These are phyloP conservation scores for Kluyveromyces starmeri DNA, from an alignment of 805 yeast species.

Conservation along the genomic window DNA sequence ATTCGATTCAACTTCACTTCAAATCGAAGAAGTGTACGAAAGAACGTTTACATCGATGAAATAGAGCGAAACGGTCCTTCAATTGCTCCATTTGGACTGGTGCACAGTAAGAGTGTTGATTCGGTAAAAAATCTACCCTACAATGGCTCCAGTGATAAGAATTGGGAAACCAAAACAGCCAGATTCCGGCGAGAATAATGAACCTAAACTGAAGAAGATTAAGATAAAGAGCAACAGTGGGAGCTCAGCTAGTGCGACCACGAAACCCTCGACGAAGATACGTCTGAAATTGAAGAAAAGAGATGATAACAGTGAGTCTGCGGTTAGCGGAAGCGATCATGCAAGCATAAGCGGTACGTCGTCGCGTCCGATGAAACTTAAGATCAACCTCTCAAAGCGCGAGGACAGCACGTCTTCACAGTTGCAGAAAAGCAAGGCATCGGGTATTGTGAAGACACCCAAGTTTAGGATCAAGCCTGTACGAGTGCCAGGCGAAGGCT, in stretches of 20 bases:
- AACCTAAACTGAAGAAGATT: conserved; percentile 19
- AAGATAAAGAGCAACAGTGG: conserved; percentile 15
- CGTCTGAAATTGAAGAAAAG: conserved; percentile 19
- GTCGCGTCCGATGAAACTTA: conserved; percentile 1
- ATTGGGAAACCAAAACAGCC: conserved; percentile 21
- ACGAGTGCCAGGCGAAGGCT: conserved; percentile 86
- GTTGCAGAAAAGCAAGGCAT: conserved; percentile 17
- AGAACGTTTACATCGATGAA: no score
- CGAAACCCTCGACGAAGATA: conserved; percentile 14
- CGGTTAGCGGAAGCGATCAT: not conserved
- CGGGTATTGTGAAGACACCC: conserved; percentile 29
- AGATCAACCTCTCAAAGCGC: conserved; percentile 1
- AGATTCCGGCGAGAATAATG: conserved; percentile 7
- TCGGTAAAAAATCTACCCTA: no score
- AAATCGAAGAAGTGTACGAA: no score
- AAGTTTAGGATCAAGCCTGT: conserved; percentile 47
- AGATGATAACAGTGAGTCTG: conserved; percentile 6
- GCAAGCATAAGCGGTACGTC: not conserved
- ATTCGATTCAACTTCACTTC: no score
- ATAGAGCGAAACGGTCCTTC: no score
- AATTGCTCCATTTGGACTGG: no score
- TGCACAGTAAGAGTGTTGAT: no score
- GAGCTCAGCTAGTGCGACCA: conserved; percentile 7
- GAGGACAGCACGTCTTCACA: conserved; percentile 13
- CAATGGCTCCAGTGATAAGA: conserved; percentile 18